Percentiles rank a stretch among this genome's conserved stretches.
phyloP scores from a whole-genome alignment of 1,284 basidiomycete species.

The Apiotrichum gracile region DNA sequence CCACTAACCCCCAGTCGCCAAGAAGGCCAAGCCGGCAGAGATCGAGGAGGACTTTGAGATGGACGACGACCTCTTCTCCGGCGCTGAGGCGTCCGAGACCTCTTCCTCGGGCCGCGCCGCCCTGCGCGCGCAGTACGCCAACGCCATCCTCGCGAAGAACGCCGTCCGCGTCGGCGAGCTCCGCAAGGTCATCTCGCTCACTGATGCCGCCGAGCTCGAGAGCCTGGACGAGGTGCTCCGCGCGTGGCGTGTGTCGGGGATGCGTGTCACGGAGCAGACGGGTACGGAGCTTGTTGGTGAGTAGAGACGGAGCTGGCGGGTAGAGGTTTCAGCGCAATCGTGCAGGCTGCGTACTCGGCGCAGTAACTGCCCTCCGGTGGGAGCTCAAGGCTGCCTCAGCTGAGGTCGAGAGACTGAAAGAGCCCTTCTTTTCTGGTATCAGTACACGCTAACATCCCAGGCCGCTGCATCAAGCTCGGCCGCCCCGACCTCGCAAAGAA shows the following conservation, averaged over 20 bases:
- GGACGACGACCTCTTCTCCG: conserved; percentile 14
- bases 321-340: no score
- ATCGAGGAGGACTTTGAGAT: conserved; percentile 6
- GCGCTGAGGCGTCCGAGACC: background rate
- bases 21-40: conserved; percentile 9
- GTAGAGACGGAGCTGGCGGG: background rate
- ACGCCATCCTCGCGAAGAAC: conserved; percentile 3
- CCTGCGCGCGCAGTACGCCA: conserved; percentile 1
- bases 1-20: background rate
- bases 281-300: conserved; percentile 18
- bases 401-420: background rate
- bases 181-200: conserved; percentile 17
- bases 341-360: no score
- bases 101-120: conserved; percentile 2
- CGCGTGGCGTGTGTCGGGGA: conserved; percentile 13
- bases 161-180: conserved; percentile 10
- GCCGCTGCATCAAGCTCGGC: conserved; percentile 19
- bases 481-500: conserved; percentile 16
- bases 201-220: conserved; percentile 16
- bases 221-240: conserved; percentile 9
- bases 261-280: conserved; percentile 13
- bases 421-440: background rate
- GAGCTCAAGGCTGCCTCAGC: background rate
- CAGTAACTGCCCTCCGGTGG: no score
- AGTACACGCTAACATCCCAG: background rate